Evolutionary conservation across 352 stramenopile genomes (phyloP).

Genomic region (Phytophthora palmivora): DNA sequence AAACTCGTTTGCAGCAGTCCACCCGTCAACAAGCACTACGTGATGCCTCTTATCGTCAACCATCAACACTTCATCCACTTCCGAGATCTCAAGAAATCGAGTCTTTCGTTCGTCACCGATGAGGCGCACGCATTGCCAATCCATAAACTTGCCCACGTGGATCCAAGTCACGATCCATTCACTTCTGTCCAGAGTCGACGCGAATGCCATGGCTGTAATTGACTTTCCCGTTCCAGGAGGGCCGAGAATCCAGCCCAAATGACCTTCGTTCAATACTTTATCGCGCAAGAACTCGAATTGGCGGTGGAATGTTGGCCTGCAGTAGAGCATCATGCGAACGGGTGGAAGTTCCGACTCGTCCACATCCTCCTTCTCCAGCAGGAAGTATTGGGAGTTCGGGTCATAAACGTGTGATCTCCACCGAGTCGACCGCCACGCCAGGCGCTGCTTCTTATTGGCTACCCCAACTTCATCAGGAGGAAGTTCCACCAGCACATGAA

Average conservation of each 20-base stretch:
- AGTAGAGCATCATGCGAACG: constrained; percentile 12
- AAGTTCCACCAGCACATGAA: constrained; percentile 5
- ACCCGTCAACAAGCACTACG: constrained; percentile 20
- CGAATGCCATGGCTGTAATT: constrained; percentile 18
- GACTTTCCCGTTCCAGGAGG: constrained; percentile 27
- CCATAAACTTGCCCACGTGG: neutral
- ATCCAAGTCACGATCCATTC: constrained; percentile 29
- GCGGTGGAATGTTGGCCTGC: constrained; percentile 9
- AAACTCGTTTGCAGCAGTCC: constrained; percentile 1
- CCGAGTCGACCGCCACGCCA: constrained; percentile 2
- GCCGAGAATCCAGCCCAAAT: constrained; percentile 18
- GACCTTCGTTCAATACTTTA: constrained; percentile 12
- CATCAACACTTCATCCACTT: constrained; percentile 9
- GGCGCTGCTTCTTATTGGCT: neutral
- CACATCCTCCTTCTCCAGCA: constrained; percentile 16
- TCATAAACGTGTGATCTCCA: constrained; percentile 1
- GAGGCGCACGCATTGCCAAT: constrained; percentile 10
- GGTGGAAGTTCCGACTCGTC: constrained; percentile 5
- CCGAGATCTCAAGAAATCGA: constrained; percentile 1
- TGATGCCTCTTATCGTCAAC: constrained; percentile 1
- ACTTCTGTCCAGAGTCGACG: constrained; percentile 12
- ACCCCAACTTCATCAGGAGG: no score
- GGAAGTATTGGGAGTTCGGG: constrained; percentile 6
- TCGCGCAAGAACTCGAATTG: constrained; percentile 23
- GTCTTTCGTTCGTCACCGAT: constrained; percentile 9